These are phyloP conservation scores for Aspergillus sclerotioniger DNA, from an alignment of 495 filamentous ascomycete species.

Conservation along the genomic window DNA sequence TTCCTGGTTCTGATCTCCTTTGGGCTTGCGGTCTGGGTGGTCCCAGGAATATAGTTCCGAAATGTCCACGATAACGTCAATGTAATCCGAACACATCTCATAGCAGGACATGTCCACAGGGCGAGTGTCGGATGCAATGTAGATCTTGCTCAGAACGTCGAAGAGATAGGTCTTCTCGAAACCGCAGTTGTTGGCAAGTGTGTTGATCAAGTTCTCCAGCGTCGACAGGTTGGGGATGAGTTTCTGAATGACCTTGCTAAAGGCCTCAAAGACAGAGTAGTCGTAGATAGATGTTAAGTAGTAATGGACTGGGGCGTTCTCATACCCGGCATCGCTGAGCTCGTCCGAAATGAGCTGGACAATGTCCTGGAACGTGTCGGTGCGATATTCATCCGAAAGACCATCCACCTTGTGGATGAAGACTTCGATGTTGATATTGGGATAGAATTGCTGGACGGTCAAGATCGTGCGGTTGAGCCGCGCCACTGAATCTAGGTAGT, in stretches of 20 bases:
- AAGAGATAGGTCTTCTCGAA: constrained; percentile 98
- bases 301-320: constrained; percentile 88
- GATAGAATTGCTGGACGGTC: constrained; percentile 80
- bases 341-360: constrained; percentile 97
- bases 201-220: constrained; percentile 87
- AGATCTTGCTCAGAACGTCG: constrained; percentile 95
- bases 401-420: constrained; percentile 99
- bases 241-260: constrained; percentile 96
- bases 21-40: constrained; percentile 56
- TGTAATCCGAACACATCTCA: constrained; percentile 96
- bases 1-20: constrained; percentile 64
- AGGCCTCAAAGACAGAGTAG: constrained; percentile 96
- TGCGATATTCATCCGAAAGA: constrained; percentile 88
- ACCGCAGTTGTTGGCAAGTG: constrained; percentile 79
- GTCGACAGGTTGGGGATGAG: constrained; percentile 90
- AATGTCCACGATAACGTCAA: constrained; percentile 95
- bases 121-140: constrained; percentile 91
- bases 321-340: constrained; percentile 84
- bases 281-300: constrained; percentile 97
- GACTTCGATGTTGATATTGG: constrained; percentile 90
- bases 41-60: constrained; percentile 89
- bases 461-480: constrained; percentile 86
- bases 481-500: constrained; percentile 85
- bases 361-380: constrained; percentile 91
- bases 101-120: constrained; percentile 92